These are phyloP conservation scores for Penicillium sp. DNA, from an alignment of 2,329 filamentous ascomycete species.

Conservation along the genomic window DNA sequence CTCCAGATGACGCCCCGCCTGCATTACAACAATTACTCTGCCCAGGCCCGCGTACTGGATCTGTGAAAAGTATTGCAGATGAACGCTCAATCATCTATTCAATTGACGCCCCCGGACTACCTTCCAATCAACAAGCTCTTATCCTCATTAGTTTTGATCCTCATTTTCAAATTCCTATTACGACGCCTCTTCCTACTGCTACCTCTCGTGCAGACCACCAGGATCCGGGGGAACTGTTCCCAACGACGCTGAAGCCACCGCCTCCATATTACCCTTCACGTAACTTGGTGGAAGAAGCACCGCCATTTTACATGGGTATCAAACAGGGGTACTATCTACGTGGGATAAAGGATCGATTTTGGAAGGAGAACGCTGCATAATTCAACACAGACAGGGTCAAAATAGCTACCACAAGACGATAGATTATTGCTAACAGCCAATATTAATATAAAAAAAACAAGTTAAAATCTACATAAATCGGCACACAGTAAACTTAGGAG, in stretches of 20 bases:
- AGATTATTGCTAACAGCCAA: background rate
- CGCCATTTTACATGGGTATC: slow-evolving; percentile 17
- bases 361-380: background rate
- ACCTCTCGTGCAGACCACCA: background rate
- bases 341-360: slow-evolving; percentile 1
- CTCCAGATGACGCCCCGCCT: slow-evolving; percentile 37
- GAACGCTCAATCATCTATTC: slow-evolving; percentile 44
- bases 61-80: slow-evolving; percentile 37
- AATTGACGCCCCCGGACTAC: slow-evolving; percentile 27
- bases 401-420: background rate
- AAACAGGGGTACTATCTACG: slow-evolving; percentile 20
- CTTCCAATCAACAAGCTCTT: slow-evolving; percentile 29
- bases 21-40: slow-evolving; percentile 42
- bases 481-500: background rate
- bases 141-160: slow-evolving; percentile 44
- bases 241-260: background rate
- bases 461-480: background rate
- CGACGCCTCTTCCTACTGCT: slow-evolving; percentile 2
- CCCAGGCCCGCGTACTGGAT: slow-evolving; percentile 33
- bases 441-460: background rate
- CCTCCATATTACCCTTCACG: background rate
- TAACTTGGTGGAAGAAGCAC: slow-evolving; percentile 5
- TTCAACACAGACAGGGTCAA: background rate
- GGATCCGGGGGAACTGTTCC: background rate
- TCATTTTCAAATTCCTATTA: slow-evolving; percentile 27